Base-by-base conservation (phyloP, 2,329 filamentous ascomycete species). In the Cladophialophora exuberans region DNA sequence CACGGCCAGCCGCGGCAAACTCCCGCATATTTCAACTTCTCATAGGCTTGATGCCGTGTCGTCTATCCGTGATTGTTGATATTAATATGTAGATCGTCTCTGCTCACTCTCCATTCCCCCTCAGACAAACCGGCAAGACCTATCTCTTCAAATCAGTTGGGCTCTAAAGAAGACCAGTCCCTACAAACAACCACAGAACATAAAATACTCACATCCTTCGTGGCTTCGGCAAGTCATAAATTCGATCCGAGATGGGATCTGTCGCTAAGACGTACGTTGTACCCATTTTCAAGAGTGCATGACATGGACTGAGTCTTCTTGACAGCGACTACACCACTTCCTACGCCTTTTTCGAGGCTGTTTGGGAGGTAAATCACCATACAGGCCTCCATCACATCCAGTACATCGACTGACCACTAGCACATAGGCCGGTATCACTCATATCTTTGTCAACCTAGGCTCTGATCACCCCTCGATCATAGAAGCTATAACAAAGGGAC, bases 291-390 rank as follows among this genome's bases (percentile, higher is more conserved):
- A 3, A 23, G 11, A 35, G n/a, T 15, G 2, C 2, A 41, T 18
- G n/a, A 17, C 39, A 25, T n/a, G n/a, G 30, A 28, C 52, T 54
- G 49, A 60, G n/a, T 23, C 26, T 13, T 25, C 20, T 43, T 33
- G 9, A 45, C 33, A 62, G 57, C 22, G 25, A 52, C 26, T 79
- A 92, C 69, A 92, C 89, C 6, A 83, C 89, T 10, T 90, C 88
- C 0, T 89, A 86, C 65, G 89, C 88, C 69, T 91, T 93, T 71
- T 91, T 93, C 62, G 89, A 93, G 76, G 86, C 87, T 26, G 74
- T 92, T 44, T 90, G 85, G 85, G 86, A 90, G 71, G 81, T 82
- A 67, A 80, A 80, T 71, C n/a, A 13, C 6, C 17, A 30, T 44
- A 5, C 3, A n/a, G 20, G 82, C 84, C 35, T 17, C 23, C 25